Evolutionary conservation across 2,329 filamentous ascomycete species (phyloP), one percentile per base, ranked within the genome.

Genomic region (Stagonosporopsis cucurbitacearum): DNA sequence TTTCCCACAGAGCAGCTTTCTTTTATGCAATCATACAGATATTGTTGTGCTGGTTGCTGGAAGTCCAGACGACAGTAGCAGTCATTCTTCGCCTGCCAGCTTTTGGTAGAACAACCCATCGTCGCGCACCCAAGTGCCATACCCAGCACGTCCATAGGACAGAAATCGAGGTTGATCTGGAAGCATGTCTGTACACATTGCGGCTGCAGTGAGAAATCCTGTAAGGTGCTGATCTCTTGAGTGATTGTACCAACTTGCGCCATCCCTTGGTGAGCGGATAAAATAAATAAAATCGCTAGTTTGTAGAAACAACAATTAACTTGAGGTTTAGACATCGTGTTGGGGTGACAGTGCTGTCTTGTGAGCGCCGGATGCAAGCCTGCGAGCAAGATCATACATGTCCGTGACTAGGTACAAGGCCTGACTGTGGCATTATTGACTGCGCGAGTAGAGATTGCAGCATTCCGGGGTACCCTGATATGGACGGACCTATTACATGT

Each of bases 81-180:
- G 9, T 46, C 43, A 19, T 46, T 46, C n/a, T 30, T 46, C n/a
- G 43, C 43, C 15, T 36, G 43, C 43, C 43, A 46, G 32, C 30
- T 17, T 6, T n/a, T 46, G 2, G 8, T 19, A 1, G n/a, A 8
- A 12, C 43, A 46, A 2, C 6, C 43, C 8, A 28, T 15, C 6
- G 30, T 17, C 13, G 43, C 43, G 7, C 43, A 46, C 20, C 43
- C 43, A 22, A 46, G 25, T 12, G 17, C 22, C 6, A 46, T 26
- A 0, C 43, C 43, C 26, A 46, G 43, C 13, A 36, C 3, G 11
- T 46, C 43, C 30, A 37, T 37, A 12, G 30, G 43, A 20, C 43
- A 46, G 12, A 37, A 2, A 2, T 26, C 15, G 9, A 12, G 4
- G 7, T 26, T 13, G 7, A 20, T 9, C n/a, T 46, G 30, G 22